Evolutionary conservation across 164 flowering plant genomes (phyloP), one percentile per base, ranked within the genome.

Genomic region (Chimonanthus salicifolius): DNA sequence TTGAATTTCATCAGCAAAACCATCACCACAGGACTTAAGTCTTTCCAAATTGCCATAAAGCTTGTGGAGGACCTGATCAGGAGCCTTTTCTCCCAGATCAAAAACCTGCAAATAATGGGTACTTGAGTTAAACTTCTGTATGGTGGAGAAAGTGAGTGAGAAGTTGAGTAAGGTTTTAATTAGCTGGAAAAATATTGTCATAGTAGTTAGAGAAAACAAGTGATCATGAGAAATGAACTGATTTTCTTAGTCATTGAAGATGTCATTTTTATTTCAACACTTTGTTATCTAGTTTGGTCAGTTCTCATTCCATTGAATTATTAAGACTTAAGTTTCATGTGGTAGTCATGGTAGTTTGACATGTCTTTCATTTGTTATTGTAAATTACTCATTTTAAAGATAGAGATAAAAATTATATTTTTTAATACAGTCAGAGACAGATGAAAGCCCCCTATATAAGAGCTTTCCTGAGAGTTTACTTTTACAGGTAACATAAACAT

Each of bases 51-150:
- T 90, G 16, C 65, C 58, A 85, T 88, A 92, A 48, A 94, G 71
- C 70, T 58, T 73, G 65, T 72, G 77, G 16, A 94, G 82, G 66
- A 89, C 92, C 75, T 81, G 86, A 74, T 90, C 98, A 73, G 97
- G 97, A 62, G 83, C 82, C 60, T 80, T 74, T 71, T 87, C 83
- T 45, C 89, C 89, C 84, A 92, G 79, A 78, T 92, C 97, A 82
- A 87, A 84, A 62, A 92, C 92, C 97, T 92, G 79, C 76, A 82
- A 74, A 74, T 70, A 43, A 63, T 15, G 45, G 10, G 11, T 44
- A 45, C 7, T 15, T 7, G 47, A 44, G 45, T 8, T 65, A 65
- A 54, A n/a, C 15, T 33, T 33, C 33, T 33, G 10, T n/a, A 54
- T 11, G 1, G 33, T 54, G 15, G 16, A 54, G 60, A 54, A 10